Evolutionary conservation across 257 asterid species (phyloP).

Genomic region (Verbascum thapsus): DNA sequence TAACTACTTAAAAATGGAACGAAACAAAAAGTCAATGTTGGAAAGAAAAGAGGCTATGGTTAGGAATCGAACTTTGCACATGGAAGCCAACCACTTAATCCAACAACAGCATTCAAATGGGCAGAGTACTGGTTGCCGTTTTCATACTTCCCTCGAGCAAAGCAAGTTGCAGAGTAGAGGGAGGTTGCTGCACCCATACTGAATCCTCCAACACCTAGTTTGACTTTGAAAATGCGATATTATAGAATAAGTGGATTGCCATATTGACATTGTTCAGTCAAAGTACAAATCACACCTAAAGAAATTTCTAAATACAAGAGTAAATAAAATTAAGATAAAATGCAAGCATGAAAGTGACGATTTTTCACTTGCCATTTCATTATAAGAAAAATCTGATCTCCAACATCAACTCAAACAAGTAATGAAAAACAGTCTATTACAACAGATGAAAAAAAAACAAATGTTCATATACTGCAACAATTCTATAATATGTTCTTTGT

Average conservation of each 20-base stretch:
- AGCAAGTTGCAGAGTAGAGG: slow-evolving; percentile 80
- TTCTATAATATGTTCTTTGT: neutral
- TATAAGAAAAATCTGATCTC: too few species aligned
- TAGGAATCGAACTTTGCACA: slow-evolving; percentile 64
- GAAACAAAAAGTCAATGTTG: slow-evolving; percentile 5
- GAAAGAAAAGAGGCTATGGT: slow-evolving; percentile 20
- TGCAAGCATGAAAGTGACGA: neutral
- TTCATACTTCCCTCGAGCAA: slow-evolving; percentile 59
- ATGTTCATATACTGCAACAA: neutral
- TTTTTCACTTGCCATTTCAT: neutral
- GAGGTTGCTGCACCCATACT: slow-evolving; percentile 94
- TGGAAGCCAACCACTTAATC: slow-evolving; percentile 97
- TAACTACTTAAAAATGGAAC: slow-evolving; percentile 10
- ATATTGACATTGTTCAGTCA: slow-evolving; percentile 9
- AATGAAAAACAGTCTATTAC: neutral
- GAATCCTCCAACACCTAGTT: slow-evolving; percentile 90
- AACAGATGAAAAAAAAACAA: neutral
- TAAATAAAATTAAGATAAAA: slow-evolving; percentile 5
- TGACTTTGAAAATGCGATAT: slow-evolving; percentile 49
- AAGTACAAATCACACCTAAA: neutral
- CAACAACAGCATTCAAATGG: slow-evolving; percentile 71
- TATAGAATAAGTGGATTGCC: neutral
- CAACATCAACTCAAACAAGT: neutral
- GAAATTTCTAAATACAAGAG: neutral
- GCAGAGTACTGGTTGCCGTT: slow-evolving; percentile 64